Base-by-base conservation (phyloP, 176 grass and related monocot genomes). In the Cenchrus americanus region DNA sequence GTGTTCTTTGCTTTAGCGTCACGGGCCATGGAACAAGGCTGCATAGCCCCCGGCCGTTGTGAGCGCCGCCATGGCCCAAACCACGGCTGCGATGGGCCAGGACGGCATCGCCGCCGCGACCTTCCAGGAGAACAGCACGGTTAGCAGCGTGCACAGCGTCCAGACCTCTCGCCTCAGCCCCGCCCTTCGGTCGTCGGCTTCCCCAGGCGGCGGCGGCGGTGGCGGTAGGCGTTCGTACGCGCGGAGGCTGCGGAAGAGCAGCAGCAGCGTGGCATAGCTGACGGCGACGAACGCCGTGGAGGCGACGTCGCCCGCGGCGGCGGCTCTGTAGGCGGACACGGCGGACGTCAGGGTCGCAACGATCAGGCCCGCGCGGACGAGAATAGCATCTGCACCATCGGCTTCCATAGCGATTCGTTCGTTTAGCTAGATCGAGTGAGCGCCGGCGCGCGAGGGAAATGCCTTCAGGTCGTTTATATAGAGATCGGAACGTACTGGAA, bases 81-180 rank as follows among this genome's bases (percentile, higher is more conserved):
- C 47, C 40, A 0, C 48, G 4, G 40, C 53, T 0, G 23, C 32
- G 23, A 19, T 18, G 4, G 61, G 73, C 73, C 24, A 69, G 5
- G 73, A 50, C 1, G 74, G 83, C 51, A 79, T 77, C 17, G 2
- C 7, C 0, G 24, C 32, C 0, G 83, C 83, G 0, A 86, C 83
- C 50, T 69, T 86, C 66, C 64, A 66, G 17, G 61, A 18, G 37
- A 86, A 77, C 8, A 86, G 1, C 14, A 34, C 50, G 26, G 74
- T 70, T 32, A 86, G 83, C 34, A 86, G 24, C 58, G 82, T 85
- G 70, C 24, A 53, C 9, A 85, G 64, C 9, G 30, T 0, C 73
- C 70, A 85, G 0, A 77, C 54, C 8, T 66, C 55, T 7, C 60
- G 75, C 46, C 14, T 54, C 3, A 85, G 21, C 13, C 21, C 15